These are phyloP conservation scores for Trametes cingulata DNA, from an alignment of 768 basidiomycete species.

Conservation along the genomic window DNA sequence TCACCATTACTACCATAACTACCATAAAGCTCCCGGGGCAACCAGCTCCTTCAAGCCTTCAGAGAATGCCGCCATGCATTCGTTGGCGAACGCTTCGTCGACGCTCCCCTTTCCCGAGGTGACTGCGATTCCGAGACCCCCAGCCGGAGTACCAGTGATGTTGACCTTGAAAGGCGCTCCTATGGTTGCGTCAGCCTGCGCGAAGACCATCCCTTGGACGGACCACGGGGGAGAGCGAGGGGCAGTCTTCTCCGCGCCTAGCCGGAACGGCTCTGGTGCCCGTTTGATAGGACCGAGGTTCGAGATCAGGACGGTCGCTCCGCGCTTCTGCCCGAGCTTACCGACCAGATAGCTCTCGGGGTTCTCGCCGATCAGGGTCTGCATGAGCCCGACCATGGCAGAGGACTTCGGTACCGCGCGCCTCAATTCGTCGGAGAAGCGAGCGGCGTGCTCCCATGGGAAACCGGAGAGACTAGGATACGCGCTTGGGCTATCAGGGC, in stretches of 20 bases:
- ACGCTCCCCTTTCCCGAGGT: constrained; percentile 25
- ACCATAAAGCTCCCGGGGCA: neutral
- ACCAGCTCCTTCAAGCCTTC: constrained; percentile 10
- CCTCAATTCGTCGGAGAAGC: constrained; percentile 32
- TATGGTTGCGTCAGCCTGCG: constrained; percentile 19
- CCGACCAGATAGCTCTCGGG: constrained; percentile 29
- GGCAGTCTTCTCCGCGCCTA: neutral
- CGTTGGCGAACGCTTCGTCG: constrained; percentile 22
- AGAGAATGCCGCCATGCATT: constrained; percentile 13
- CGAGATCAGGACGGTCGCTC: constrained; percentile 37
- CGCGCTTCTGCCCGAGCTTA: constrained; percentile 37
- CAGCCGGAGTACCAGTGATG: constrained; percentile 21
- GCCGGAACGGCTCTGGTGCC: neutral
- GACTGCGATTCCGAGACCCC: constrained; percentile 21
- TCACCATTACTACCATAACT: neutral
- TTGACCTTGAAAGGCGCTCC: constrained; percentile 27
- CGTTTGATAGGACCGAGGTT: constrained; percentile 36
- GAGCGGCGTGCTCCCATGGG: constrained; percentile 35
- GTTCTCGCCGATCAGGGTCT: constrained; percentile 36
- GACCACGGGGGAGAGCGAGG: constrained; percentile 18
- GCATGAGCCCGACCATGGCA: constrained; percentile 36
- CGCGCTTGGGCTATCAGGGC: neutral
- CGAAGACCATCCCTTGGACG: constrained; percentile 21
- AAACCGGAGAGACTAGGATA: neutral
- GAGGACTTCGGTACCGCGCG: constrained; percentile 21